Base-by-base conservation (phyloP, 768 basidiomycete genomes). In the Calvatia gigantea region DNA sequence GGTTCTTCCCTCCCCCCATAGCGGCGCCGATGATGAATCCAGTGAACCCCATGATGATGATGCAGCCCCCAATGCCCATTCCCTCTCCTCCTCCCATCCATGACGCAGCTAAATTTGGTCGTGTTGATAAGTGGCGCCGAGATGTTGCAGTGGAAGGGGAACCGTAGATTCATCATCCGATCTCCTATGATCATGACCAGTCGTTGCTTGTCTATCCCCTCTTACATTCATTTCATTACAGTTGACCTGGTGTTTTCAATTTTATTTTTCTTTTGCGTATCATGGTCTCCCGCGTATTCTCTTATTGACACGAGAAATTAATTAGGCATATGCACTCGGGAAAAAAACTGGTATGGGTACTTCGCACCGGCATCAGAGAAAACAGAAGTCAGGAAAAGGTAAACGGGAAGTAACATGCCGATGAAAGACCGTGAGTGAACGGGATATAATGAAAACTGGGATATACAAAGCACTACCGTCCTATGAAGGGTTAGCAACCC, bases 61-160 rank as follows among this genome's bases (percentile, higher is more conserved):
- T 72, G 66, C 67, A 66, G 59, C 71, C 78, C 51, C 75, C 78
- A 31, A 69, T 82, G 63, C 69, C 74, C 11, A 70, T 79, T 31
- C 78, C 83, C 29, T 84, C 86, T 1, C 85, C 87, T 23, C 85
- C 87, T 12, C 85, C 84, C 7, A 64, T 77, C 37, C 80, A 79
- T 21, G 90, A 92, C 56, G 72, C 80, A 35, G 76, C 73, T 32
- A 92, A 91, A 65, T 87, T 78, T 59, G 81, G 79, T 7, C 75
- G 81, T 3, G 90, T 93, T 25, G 91, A 93, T 67, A 80, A 81
- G 58, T 93, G 91, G 91, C 82, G 91, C 60, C 84, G 79, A 58
- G 83, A 89, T 62, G 88, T 93, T 42, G 84, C 81, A 15, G 82
- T 87, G 9, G 88, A 88, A 61, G 86, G 84, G n/a, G 75, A 82